Percentiles rank a stretch among this genome's conserved stretches.
Conservation (phyloP, 129 eudicot genomes). For the Heracleum sosnowskyi region DNA sequence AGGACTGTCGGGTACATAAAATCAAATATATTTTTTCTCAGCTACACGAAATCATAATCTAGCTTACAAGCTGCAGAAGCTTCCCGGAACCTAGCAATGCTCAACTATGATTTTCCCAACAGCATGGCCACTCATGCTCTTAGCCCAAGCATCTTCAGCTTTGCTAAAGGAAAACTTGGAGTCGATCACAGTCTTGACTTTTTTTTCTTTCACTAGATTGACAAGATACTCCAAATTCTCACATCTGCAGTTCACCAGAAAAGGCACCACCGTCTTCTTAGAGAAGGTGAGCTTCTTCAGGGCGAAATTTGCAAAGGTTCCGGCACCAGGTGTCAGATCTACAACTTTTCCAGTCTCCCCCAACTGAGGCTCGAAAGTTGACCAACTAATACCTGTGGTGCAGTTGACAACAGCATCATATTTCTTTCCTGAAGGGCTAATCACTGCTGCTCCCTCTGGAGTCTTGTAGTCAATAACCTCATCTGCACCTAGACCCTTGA, state of each 20-base stretch:
- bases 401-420: conserved; percentile 43
- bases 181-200: conserved; percentile 33
- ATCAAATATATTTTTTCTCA: too few relatives aligned
- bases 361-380: conserved; percentile 30
- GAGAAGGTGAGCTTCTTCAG: conserved; percentile 37
- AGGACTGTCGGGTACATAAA: too few relatives aligned
- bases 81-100: background rate
- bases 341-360: conserved; percentile 29
- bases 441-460: conserved; percentile 39
- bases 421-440: conserved; percentile 35
- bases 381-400: conserved; percentile 32
- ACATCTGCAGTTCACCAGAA: conserved; percentile 18
- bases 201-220: conserved; percentile 29
- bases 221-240: conserved; percentile 31
- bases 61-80: too few relatives aligned
- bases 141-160: conserved; percentile 45
- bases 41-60: too few relatives aligned
- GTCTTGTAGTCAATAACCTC: conserved; percentile 46
- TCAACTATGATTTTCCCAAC: conserved; percentile 41
- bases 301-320: conserved; percentile 30
- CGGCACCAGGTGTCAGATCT: conserved; percentile 34
- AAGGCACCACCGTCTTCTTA: conserved; percentile 33
- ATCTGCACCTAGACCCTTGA: conserved; percentile 37
- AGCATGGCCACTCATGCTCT: conserved; percentile 43
- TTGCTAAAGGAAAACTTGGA: conserved; percentile 28